Evolutionary conservation across 768 basidiomycete genomes (phyloP).

Genomic region (Crucibulum laeve): DNA sequence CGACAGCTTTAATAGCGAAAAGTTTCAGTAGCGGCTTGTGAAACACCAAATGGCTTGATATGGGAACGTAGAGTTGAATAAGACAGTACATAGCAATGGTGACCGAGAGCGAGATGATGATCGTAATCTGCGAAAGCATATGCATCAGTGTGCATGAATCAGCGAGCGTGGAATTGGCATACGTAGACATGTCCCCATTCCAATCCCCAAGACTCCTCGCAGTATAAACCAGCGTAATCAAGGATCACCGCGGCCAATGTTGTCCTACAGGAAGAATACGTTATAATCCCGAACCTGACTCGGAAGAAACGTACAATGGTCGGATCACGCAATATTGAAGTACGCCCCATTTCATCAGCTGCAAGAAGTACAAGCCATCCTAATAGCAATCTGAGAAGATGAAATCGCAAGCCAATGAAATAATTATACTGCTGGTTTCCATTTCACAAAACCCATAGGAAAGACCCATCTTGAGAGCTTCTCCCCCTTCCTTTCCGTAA

Average conservation of each 20-base stretch:
- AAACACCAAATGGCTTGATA: conserved; percentile 49
- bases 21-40: conserved; percentile 64
- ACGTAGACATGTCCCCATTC: conserved; percentile 71
- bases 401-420: not conserved
- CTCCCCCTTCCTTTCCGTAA: conserved; percentile 36
- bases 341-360: conserved; percentile 75
- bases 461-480: conserved; percentile 61
- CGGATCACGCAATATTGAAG: conserved; percentile 69
- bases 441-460: conserved; percentile 58
- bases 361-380: conserved; percentile 67
- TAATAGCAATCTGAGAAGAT: conserved; percentile 14
- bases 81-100: conserved; percentile 77
- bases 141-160: conserved; percentile 2
- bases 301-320: conserved; percentile 34
- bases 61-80: conserved; percentile 62
- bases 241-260: conserved; percentile 60
- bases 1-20: conserved; percentile 70
- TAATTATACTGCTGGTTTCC: conserved; percentile 50
- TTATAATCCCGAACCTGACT: not conserved
- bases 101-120: conserved; percentile 66
- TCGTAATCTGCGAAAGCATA: conserved; percentile 37
- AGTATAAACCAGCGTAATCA: conserved; percentile 65
- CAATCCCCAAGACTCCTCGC: conserved; percentile 65
- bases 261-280: conserved; percentile 26
- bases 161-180: conserved; percentile 12